phyloP scores from a whole-genome alignment of 202 grass and related monocot genomes.

The Bolboschoenoplectus hybrid region DNA sequence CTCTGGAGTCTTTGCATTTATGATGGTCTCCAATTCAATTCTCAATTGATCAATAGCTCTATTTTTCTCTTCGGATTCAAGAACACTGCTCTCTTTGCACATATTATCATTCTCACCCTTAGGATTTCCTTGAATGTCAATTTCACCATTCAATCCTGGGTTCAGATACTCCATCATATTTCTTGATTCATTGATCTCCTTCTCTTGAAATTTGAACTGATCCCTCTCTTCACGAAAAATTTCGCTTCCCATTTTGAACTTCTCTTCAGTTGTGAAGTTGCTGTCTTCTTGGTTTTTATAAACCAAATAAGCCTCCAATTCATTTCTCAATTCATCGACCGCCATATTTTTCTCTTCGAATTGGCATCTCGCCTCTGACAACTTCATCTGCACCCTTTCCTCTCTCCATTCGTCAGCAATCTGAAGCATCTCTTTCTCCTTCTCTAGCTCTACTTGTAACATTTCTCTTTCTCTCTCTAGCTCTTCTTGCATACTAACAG shows the following conservation, averaged over 20 bases:
- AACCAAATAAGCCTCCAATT: constrained; percentile 53
- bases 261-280: not conserved
- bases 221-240: constrained; percentile 28
- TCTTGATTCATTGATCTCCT: constrained; percentile 63
- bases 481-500: constrained; percentile 46
- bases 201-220: constrained; percentile 75
- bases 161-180: constrained; percentile 48
- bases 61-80: constrained; percentile 87
- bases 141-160: not conserved
- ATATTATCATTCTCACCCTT: constrained; percentile 72
- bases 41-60: constrained; percentile 71
- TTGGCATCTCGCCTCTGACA: constrained; percentile 71
- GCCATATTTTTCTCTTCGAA: constrained; percentile 89
- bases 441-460: constrained; percentile 56
- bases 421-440: constrained; percentile 77
- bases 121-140: constrained; percentile 45
- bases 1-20: constrained; percentile 33
- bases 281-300: constrained; percentile 29
- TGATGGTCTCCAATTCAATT: constrained; percentile 58
- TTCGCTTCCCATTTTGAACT: constrained; percentile 14
- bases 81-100: constrained; percentile 55
- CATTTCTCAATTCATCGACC: constrained; percentile 60
- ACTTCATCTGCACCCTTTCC: constrained; percentile 89
- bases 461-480: constrained; percentile 47
- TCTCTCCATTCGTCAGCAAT: constrained; percentile 81